Percentiles rank a stretch among this genome's conserved stretches.
phyloP scores from a whole-genome alignment of 2,329 filamentous ascomycete species.

The Leptodontidium sp. region DNA sequence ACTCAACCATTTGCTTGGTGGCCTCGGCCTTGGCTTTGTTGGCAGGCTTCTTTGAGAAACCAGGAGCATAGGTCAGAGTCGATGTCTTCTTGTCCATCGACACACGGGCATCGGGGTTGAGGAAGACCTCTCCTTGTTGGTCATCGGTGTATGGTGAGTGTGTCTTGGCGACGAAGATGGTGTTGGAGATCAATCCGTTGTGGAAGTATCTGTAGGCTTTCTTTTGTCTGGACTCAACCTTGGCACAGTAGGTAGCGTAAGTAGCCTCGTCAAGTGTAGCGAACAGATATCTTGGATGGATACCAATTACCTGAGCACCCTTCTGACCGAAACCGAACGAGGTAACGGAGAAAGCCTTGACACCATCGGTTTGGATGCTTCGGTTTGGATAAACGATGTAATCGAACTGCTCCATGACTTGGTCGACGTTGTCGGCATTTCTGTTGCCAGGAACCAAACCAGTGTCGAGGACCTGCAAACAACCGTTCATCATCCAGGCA shows the following conservation, averaged over 20 bases:
- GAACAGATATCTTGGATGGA: conserved; percentile 95
- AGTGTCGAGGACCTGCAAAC: conserved; percentile 91
- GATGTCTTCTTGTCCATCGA: conserved; percentile 85
- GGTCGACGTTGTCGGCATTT: conserved; percentile 97
- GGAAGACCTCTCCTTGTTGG: conserved; percentile 85
- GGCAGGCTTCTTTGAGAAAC: conserved; percentile 66
- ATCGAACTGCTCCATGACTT: conserved; percentile 96
- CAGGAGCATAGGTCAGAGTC: conserved; percentile 75
- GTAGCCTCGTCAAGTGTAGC: conserved; percentile 89
- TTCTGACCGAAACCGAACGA: conserved; percentile 99
- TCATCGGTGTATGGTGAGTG: conserved; percentile 89
- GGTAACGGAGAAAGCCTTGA: conserved; percentile 98
- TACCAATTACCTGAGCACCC: conserved; percentile 95
- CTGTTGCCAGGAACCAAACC: conserved; percentile 96
- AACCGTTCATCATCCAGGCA: conserved; percentile 99
- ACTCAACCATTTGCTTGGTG: conserved; percentile 75
- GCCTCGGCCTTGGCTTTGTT: conserved; percentile 66
- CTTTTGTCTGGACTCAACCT: conserved; percentile 95
- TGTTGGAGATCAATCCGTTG: conserved; percentile 97
- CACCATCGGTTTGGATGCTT: conserved; percentile 93
- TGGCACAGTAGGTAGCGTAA: conserved; percentile 82
- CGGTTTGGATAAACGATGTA: conserved; percentile 97
- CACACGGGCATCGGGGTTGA: conserved; percentile 93
- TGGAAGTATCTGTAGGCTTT: conserved; percentile 99
- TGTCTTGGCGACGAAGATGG: conserved; percentile 93